phyloP scores from a whole-genome alignment of 169 alveolate species.

The Eimeria necatrix region DNA sequence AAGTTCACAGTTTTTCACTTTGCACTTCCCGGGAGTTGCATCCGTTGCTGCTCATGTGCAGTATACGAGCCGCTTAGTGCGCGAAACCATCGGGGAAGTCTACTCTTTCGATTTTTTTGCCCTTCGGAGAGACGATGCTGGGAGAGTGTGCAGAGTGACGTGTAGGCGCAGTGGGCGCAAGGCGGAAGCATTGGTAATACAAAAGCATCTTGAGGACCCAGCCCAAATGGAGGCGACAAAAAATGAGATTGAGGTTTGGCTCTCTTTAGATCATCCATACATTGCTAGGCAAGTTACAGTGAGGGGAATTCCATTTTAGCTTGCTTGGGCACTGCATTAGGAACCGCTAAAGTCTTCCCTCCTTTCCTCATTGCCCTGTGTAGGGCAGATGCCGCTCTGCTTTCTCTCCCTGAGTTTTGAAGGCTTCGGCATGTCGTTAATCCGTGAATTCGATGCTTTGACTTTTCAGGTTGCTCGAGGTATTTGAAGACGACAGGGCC shows the following conservation, averaged over 20 bases:
- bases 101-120: constrained; percentile 41
- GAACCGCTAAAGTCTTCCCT: neutral
- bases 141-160: constrained; percentile 71
- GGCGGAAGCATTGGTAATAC: constrained; percentile 51
- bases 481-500: constrained; percentile 89
- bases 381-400: neutral
- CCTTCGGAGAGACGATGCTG: constrained; percentile 55
- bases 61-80: constrained; percentile 74
- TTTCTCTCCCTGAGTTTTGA: neutral
- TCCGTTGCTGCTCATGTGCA: neutral
- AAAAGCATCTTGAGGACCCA: constrained; percentile 53
- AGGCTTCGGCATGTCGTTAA: neutral
- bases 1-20: neutral
- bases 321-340: too few relatives aligned
- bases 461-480: constrained; percentile 88
- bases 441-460: neutral
- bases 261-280: constrained; percentile 93
- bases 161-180: constrained; percentile 71
- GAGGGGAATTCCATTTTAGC: neutral
- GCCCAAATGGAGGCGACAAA: constrained; percentile 81
- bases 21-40: neutral
- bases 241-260: constrained; percentile 83
- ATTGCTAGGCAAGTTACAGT: constrained; percentile 85
- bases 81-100: constrained; percentile 38
- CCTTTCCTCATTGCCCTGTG: neutral